A percentile compares a stretch with the other conserved stretches of the same genome.
phyloP scores from a whole-genome alignment of 163 green algal species.

The Trebouxiophyceae sp. region DNA sequence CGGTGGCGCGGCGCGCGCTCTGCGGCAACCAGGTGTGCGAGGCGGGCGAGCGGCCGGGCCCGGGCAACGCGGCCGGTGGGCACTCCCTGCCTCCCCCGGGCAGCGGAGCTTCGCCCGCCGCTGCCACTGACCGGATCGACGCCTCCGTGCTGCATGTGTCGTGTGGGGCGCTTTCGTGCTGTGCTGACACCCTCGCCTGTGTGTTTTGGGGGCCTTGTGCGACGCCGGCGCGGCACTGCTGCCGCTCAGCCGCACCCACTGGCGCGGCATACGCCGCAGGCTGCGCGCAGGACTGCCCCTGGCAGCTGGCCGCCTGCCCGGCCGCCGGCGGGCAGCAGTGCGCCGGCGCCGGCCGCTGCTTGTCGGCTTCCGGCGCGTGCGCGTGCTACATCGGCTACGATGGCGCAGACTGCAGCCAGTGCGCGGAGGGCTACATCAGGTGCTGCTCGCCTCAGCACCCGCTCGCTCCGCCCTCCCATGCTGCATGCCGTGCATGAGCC shows the following conservation, averaged over 20 bases:
- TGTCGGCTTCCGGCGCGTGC: conserved; percentile 16
- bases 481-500: too few species aligned
- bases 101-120: too few species aligned
- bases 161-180: too few species aligned
- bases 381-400: conserved; percentile 21
- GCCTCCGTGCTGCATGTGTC: too few species aligned
- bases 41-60: conserved; percentile 8
- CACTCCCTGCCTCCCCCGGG: background rate
- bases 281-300: conserved; percentile 15
- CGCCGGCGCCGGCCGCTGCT: conserved; percentile 10
- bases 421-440: conserved; percentile 21
- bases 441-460: background rate
- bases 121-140: too few species aligned
- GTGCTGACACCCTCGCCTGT: too few species aligned
- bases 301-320: conserved; percentile 11
- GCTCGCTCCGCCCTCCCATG: background rate
- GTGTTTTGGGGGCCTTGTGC: too few species aligned
- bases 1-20: conserved; percentile 8
- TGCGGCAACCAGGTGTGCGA: conserved; percentile 28
- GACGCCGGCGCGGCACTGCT: too few species aligned
- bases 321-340: background rate
- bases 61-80: too few species aligned
- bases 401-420: conserved; percentile 17
- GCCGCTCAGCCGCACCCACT: too few species aligned
- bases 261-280: too few species aligned